Evolutionary conservation across 495 filamentous ascomycete species (phyloP), one percentile per base, ranked within the genome.

Genomic region (Amniculicola lignicola): DNA sequence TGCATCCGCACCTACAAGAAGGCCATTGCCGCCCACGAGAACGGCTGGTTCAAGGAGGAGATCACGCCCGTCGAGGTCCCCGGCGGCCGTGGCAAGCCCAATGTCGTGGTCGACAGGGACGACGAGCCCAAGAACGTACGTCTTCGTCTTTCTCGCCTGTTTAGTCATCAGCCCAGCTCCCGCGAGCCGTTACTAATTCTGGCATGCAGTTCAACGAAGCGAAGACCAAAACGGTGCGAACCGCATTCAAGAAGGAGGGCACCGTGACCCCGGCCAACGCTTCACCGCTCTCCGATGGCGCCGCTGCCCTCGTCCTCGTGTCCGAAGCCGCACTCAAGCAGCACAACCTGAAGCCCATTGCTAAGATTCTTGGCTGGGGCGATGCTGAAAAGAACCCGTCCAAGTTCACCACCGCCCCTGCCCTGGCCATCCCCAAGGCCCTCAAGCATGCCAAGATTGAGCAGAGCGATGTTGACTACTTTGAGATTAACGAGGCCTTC

Each of bases 401-500:
- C 70, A 90, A 95, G 69, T 98, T 98, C 80, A 98, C 93, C 53
- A 96, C 89, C 50, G 84, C 93, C 3, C 93, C 93, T 21, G 81
- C 93, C n/a, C 78, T 96, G 40, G 93, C 93, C 24, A 93, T 98
- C 50, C 93, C 93, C 55, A 96, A 96, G 78, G 93, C 93, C 12
- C 81, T 97, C 59, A 87, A 87, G 77, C 91, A 98, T 71, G 93
- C 93, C 29, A 83, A 84, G 52, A 72, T 96, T 43, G 78, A 82
- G 28, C 79, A 83, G 61, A 77, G 85, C 38, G 74, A 84, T 33
- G 80, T 98, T 44, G 92, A 96, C 65, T 92, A 84, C 59, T 97
- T 92, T 66, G 93, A 98, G 79, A 96, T 98, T 78, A 98, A 98
- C 73, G 93, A 98, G 75, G 93, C 93, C 4, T 98, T 98, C 79